Conservation (phyloP, 192 early-diverging fungal species). For the Backusella tarrabulga region DNA sequence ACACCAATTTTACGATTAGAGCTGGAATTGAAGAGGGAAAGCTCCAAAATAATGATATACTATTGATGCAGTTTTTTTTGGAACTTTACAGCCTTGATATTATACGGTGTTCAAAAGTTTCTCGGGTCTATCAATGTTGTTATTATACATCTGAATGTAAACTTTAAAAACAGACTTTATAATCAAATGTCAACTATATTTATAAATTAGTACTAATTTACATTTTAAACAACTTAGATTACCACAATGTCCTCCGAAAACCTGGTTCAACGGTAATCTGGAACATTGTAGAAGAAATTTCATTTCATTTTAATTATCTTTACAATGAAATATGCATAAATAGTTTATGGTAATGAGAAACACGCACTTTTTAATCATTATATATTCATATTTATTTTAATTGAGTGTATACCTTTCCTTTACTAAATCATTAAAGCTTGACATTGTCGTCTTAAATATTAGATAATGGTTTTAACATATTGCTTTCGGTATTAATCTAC, state of each 20-base stretch:
- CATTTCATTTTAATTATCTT: not conserved
- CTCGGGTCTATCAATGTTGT: not conserved
- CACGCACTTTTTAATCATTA: not conserved
- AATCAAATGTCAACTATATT: not conserved
- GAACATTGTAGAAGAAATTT: not conserved
- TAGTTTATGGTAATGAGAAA: not conserved
- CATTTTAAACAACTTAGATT: not conserved
- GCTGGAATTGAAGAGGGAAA: no score
- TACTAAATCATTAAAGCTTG: not conserved
- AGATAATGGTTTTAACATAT: not conserved
- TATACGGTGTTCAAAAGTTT: not conserved
- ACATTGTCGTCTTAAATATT: not conserved
- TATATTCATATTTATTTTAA: not conserved
- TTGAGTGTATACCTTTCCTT: not conserved
- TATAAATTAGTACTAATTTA: not conserved
- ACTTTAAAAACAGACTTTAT: not conserved
- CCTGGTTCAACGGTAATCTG: not conserved
- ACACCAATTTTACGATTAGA: no score
- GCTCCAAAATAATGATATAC: no score
- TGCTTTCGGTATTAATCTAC: not conserved
- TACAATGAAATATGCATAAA: not conserved
- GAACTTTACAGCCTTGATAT: not conserved
- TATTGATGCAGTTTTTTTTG: not conserved
- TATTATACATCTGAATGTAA: not conserved
- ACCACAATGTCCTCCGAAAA: not conserved